Conservation (phyloP, 305 asterid genomes). For the Fraxinus paxiana region DNA sequence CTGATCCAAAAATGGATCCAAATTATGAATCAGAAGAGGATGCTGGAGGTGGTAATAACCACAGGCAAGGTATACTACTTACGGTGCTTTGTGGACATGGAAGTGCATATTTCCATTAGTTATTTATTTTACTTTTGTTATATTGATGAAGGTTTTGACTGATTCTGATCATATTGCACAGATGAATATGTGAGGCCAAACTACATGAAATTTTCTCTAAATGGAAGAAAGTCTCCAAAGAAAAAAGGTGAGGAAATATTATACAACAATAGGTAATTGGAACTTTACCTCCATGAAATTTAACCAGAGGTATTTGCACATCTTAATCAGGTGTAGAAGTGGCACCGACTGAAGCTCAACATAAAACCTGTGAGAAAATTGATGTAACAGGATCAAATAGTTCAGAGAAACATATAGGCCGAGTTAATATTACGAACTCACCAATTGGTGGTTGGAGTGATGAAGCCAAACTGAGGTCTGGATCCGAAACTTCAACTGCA, state of each 20-base stretch:
- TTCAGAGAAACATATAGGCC: slow-evolving; percentile 32
- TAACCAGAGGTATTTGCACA: slow-evolving; percentile 19
- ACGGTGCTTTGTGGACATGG: neutral
- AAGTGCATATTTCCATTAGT: slow-evolving; percentile 2
- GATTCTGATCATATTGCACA: slow-evolving; percentile 27
- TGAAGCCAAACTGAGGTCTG: slow-evolving; percentile 40
- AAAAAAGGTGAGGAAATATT: slow-evolving; percentile 34
- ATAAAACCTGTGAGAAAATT: slow-evolving; percentile 31
- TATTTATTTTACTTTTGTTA: slow-evolving; percentile 3
- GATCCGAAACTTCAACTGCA: slow-evolving; percentile 40
- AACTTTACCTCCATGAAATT: slow-evolving; percentile 8
- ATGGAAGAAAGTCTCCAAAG: slow-evolving; percentile 31
- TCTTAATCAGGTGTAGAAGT: slow-evolving; percentile 53
- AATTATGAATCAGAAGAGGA: slow-evolving; percentile 70
- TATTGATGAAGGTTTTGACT: neutral
- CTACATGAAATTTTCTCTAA: slow-evolving; percentile 23
- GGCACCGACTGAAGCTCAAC: slow-evolving; percentile 27
- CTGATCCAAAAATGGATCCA: slow-evolving; percentile 83
- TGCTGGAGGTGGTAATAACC: slow-evolving; percentile 27
- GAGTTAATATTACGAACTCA: slow-evolving; percentile 24
- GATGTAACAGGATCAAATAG: slow-evolving; percentile 35
- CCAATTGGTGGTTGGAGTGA: slow-evolving; percentile 28
- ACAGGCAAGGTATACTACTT: slow-evolving; percentile 42
- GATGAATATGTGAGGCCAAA: slow-evolving; percentile 32
- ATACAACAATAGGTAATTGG: neutral